Evolutionary conservation across 345 rosid species (phyloP).

Genomic region (Psidium guajava): DNA sequence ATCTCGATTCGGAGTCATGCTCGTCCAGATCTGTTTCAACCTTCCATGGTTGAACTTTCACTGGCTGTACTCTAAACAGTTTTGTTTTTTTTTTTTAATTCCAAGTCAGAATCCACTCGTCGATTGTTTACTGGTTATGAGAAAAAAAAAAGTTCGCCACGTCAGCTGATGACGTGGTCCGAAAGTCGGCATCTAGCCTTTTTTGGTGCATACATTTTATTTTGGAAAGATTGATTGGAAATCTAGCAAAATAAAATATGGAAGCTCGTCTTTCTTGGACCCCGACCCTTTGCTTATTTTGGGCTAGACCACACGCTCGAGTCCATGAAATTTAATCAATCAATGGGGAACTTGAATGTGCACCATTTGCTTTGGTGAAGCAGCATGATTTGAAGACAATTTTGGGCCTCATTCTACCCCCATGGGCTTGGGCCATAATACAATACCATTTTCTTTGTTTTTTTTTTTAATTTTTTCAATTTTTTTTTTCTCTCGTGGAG

Average conservation of each 20-base stretch:
- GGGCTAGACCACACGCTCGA: neutral
- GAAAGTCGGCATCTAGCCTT: neutral
- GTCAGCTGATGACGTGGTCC: neutral
- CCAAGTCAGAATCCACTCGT: neutral
- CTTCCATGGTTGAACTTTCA: too few relatives aligned
- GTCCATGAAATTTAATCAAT: neutral
- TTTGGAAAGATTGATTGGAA: neutral
- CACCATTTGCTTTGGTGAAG: neutral
- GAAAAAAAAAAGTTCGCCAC: neutral
- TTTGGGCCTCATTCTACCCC: neutral
- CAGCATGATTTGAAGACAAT: neutral
- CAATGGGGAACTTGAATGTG: neutral
- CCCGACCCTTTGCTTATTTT: neutral
- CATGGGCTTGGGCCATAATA: neutral
- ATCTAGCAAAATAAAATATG: neutral
- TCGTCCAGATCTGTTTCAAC: too few relatives aligned
- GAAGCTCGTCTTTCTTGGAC: neutral
- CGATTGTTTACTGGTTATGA: neutral
- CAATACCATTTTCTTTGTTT: neutral
- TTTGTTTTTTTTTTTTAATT: too few relatives aligned
- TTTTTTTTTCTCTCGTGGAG: neutral
- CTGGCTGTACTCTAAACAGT: too few relatives aligned
- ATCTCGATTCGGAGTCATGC: too few relatives aligned
- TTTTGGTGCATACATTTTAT: neutral
- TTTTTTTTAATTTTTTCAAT: neutral